phyloP scores from a whole-genome alignment of 2,329 filamentous ascomycete species.

The Thelonectria discophora region DNA sequence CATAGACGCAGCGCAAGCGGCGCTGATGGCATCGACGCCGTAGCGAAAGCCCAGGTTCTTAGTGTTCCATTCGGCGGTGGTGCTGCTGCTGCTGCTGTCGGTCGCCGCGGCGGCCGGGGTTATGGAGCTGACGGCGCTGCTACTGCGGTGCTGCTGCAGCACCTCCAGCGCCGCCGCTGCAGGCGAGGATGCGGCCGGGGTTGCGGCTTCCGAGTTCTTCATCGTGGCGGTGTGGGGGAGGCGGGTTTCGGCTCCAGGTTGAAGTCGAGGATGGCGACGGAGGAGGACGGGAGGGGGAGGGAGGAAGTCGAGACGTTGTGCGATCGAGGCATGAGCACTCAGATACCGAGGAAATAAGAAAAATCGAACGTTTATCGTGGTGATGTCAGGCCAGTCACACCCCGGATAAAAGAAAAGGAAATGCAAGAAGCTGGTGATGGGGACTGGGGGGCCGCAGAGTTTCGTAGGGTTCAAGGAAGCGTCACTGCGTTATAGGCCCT shows the following conservation, averaged over 20 bases:
- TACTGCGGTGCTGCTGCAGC: slow-evolving; percentile 26
- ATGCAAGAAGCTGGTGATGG: background rate
- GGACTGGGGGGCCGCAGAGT: background rate
- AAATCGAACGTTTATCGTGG: slow-evolving; percentile 2
- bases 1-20: slow-evolving; percentile 74
- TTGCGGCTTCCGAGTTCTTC: slow-evolving; percentile 17
- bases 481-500: background rate
- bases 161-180: slow-evolving; percentile 25
- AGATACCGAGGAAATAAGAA: background rate
- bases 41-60: slow-evolving; percentile 73
- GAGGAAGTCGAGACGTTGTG: background rate
- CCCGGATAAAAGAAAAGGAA: background rate
- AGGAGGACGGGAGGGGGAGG: background rate
- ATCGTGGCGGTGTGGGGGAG: slow-evolving; percentile 1
- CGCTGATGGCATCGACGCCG: slow-evolving; percentile 73
- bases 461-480: slow-evolving; percentile 3
- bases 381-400: background rate
- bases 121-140: slow-evolving; percentile 12
- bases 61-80: slow-evolving; percentile 72
- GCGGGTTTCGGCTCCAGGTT: slow-evolving; percentile 6
- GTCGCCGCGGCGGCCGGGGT: background rate
- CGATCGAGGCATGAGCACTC: slow-evolving; percentile 13
- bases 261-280: slow-evolving; percentile 2
- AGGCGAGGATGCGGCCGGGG: slow-evolving; percentile 14
- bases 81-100: background rate